Base-by-base conservation (phyloP, 208 protist genomes). In the Trypanosoma scelopori region DNA sequence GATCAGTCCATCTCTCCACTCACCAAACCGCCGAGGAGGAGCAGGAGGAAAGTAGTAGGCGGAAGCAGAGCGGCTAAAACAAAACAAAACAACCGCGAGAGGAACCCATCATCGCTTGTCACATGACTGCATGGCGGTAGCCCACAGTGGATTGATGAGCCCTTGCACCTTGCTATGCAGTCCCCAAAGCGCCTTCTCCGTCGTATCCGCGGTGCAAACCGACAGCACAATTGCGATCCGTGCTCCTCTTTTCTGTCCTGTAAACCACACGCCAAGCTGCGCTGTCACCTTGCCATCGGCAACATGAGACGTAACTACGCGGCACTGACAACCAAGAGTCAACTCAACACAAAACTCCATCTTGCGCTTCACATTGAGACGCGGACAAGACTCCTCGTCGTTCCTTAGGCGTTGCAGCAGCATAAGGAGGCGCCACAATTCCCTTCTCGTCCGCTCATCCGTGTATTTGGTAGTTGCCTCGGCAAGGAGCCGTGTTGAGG, bases 261-360 rank as follows among this genome's bases (percentile, higher is more conserved):
- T 62, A 0, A 76, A 23, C 70, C 70, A 76, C 32, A 65, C 35
- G 49, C 62, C 72, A 28, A 48, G 18, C 9, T 60, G 28, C 12
- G 72, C 72, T 15, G 30, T 49, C n/a, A 65, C 45, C 30, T 30
- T 47, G n/a, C 48, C 45, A 42, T 5, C 35, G 35, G 37, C 35
- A 27, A 20, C 35, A 20, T 57, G 55, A 25, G n/a, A 28, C 51
- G 71, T 52, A 7, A 63, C 58, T 11, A 72, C 70, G 25, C 62
- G 64, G 27, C 52, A 70, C 46, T 78, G 72, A n/a, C 63, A 71
- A 37, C 72, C 72, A 27, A 71, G 37, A 18, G 59, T 65, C 32
- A 70, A 53, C 41, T 78, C 64, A 32, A 63, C 6, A 37, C 12
- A 52, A 41, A 58, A 55, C 60, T 78, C 72, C 50, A 78, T 23